Conservation (phyloP, 495 filamentous ascomycete genomes). For the Glutinoglossum americanum region DNA sequence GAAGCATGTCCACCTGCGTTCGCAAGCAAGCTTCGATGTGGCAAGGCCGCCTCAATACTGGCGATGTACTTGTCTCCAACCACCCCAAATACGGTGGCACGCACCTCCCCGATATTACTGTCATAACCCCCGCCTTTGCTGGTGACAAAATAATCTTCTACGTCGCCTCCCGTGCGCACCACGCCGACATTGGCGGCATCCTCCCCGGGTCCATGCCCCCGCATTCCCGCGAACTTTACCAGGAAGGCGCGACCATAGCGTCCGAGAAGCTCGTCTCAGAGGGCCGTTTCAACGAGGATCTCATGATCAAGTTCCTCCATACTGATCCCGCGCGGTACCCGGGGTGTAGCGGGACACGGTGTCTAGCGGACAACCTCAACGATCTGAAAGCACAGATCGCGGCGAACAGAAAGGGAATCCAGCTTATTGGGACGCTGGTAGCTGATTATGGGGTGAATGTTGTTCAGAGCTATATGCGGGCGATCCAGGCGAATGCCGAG, state of each 20-base stretch:
- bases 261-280: constrained; percentile 84
- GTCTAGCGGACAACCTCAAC: constrained; percentile 83
- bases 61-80: constrained; percentile 89
- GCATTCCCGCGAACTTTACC: constrained; percentile 75
- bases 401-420: constrained; percentile 90
- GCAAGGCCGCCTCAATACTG: constrained; percentile 67
- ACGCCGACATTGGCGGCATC: constrained; percentile 93
- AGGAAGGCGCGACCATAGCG: constrained; percentile 88
- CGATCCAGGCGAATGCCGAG: constrained; percentile 85
- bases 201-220: constrained; percentile 94
- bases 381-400: constrained; percentile 93
- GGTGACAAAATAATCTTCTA: constrained; percentile 88
- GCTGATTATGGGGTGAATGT: constrained; percentile 76
- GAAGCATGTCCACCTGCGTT: constrained; percentile 89
- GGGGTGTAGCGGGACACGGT: constrained; percentile 75
- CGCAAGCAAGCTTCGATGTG: constrained; percentile 84
- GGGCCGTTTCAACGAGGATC: constrained; percentile 71
- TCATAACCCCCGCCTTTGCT: constrained; percentile 78
- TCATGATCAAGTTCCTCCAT: constrained; percentile 65
- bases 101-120: constrained; percentile 80
- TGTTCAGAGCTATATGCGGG: constrained; percentile 89
- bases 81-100: constrained; percentile 88
- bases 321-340: constrained; percentile 66
- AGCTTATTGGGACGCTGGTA: constrained; percentile 65
- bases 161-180: constrained; percentile 84